Evolutionary conservation across 768 basidiomycete genomes (phyloP), one percentile per base, ranked within the genome.

Genomic region (Serpula lacrymans): DNA sequence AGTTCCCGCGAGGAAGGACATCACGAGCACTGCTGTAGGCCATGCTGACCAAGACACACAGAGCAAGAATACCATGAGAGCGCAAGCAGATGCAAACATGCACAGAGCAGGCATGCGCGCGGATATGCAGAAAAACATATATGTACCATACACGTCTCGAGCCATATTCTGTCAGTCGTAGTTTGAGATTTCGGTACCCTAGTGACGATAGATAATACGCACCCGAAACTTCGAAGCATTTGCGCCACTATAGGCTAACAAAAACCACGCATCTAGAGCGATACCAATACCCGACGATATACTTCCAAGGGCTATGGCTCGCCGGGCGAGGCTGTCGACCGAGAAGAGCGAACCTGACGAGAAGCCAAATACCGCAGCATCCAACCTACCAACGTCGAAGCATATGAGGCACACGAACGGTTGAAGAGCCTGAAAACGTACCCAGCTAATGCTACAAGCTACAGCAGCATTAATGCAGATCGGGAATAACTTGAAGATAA

Each of bases 41-140:
- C 80, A 85, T 2, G 75, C 77, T 0, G 64, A 62, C 62, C 74
- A 86, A 3, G 84, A 80, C 6, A 85, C 77, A 18, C 77, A 55
- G 6, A 72, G 64, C 18, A 87, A 58, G 61, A 85, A 87, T 1
- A 55, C 47, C 67, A 81, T 78, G 6, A 88, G 68, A 1, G 79
- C 65, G n/a, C 74, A 31, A 0, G 76, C 68, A 9, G 82, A 76
- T 22, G 68, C 43, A 40, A 82, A 69, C 67, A 80, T 75, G 54
- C 79, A 78, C 6, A 85, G 46, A 0, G 75, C 71, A 0, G 84
- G 85, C 10, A 84, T 62, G 16, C 83, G 74, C 5, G 84, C 69
- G 1, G 80, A 77, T 11, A 88, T 68, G 21, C 78, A 69, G 57
- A 88, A 88, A 65, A 84, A 86, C 42, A 83, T 67, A 56, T 82